Base-by-base conservation (phyloP, 495 filamentous ascomycete species). In the Letharia lupina region DNA sequence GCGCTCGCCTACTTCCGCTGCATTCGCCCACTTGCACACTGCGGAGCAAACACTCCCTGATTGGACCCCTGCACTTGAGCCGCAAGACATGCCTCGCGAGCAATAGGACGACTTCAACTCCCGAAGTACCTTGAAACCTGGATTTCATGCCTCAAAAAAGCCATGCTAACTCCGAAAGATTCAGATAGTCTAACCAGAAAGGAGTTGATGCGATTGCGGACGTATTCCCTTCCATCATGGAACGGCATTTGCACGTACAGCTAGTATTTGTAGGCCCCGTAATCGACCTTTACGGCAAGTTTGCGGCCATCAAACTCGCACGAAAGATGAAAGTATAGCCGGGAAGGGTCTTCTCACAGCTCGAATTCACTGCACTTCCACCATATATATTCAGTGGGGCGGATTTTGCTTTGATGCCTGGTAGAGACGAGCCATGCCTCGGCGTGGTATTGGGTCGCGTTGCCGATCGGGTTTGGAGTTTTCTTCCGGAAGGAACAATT, bases 311-410 rank as follows among this genome's bases (percentile, higher is more conserved):
- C 37, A 91, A 91, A 76, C 75, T 91, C 42, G 84, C 83, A 33
- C 81, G 81, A 60, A 82, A 91, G 76, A 90, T 90, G 88, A 78
- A 87, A 63, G 74, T 85, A 40, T 91, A 91, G 64, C 88, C 88
- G 20, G 83, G 83, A 23, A 77, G 89, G 6, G 89, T 92, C 2
- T 91, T 78, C 74, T 89, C 87, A 18, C 89, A 86, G 74, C 89
- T 88, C 9, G 86, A 91, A 73, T 91, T 91, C 72, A 91, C 87
- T 0, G 81, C 84, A 1, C 77, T 92, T 1, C 89, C 88, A 18
- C 85, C 87, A 1, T 91, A 82, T 73, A 86, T 92, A 67, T 91
- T 91, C 76, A 88, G 84, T 60, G 89, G 89, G n/a, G 87, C 88
- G 20, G 89, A 92, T 62, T 91, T 92, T 66, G 88, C 89, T 15